A percentile compares a stretch with the other conserved stretches of the same genome.
Evolutionary conservation across 257 asterid species (phyloP).

Genomic region (Jasminum sambac): DNA sequence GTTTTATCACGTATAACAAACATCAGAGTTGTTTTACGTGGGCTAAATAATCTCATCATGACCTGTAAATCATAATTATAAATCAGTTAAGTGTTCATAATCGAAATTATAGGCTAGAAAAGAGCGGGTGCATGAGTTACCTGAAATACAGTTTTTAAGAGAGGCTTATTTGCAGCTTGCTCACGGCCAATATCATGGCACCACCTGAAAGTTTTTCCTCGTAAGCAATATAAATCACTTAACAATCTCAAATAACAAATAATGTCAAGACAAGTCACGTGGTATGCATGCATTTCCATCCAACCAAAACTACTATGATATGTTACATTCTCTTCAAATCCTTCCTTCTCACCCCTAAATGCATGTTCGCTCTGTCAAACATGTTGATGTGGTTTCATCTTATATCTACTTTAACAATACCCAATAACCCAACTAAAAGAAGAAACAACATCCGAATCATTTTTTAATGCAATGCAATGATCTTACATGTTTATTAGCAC

Average conservation of each 20-base stretch:
- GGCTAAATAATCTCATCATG: constrained; percentile 95
- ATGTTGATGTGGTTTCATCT: background rate
- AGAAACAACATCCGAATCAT: constrained; percentile 6
- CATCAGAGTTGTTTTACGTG: constrained; percentile 91
- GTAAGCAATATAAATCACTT: background rate
- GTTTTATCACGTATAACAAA: constrained; percentile 98
- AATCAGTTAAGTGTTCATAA: constrained; percentile 22
- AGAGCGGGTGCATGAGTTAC: constrained; percentile 32
- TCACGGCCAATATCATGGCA: constrained; percentile 99
- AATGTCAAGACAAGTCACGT: background rate
- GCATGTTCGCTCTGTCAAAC: background rate
- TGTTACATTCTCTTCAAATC: background rate
- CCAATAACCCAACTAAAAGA: background rate
- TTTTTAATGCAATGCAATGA: constrained; percentile 22
- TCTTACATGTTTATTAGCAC: constrained; percentile 96
- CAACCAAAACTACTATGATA: background rate
- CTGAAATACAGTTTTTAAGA: constrained; percentile 94
- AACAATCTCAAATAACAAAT: background rate
- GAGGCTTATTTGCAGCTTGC: constrained; percentile 98
- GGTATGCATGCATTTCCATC: background rate
- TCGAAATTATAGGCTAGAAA: constrained; percentile 4
- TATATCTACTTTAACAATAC: background rate
- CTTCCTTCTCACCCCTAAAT: background rate
- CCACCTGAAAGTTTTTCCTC: constrained; percentile 60
- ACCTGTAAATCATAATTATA: constrained; percentile 53